Conservation (phyloP, 495 filamentous ascomycete species). For the Letharia columbiana region DNA sequence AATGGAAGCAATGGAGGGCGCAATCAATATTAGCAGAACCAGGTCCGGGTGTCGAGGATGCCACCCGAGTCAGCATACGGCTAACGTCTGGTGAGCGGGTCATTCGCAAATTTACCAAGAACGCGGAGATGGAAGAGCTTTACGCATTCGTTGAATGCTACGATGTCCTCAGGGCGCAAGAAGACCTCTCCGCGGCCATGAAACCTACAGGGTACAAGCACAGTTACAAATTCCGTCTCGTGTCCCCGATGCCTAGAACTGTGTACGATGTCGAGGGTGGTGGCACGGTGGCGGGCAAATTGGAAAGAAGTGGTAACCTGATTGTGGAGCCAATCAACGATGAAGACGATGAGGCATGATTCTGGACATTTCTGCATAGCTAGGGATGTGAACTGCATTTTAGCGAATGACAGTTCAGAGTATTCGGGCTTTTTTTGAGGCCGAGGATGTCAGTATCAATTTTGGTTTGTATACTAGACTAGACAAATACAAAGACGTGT, state of each 20-base stretch:
- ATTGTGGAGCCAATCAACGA: constrained; percentile 66
- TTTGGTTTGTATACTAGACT: not conserved
- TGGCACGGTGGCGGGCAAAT: constrained; percentile 55
- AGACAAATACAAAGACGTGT: not conserved
- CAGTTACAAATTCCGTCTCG: constrained; percentile 70
- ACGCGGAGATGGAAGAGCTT: constrained; percentile 69
- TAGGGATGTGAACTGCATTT: constrained; percentile 4
- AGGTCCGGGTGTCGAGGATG: constrained; percentile 49
- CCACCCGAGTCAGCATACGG: constrained; percentile 73
- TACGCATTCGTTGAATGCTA: constrained; percentile 97
- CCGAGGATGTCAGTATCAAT: not conserved
- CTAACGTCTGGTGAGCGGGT: constrained; percentile 65
- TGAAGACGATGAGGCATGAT: constrained; percentile 45
- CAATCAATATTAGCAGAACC: constrained; percentile 61
- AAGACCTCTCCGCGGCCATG: constrained; percentile 27
- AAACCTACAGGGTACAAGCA: constrained; percentile 66
- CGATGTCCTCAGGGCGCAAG: constrained; percentile 45
- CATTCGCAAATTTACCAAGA: constrained; percentile 58
- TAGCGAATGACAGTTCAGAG: not conserved
- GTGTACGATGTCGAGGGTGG: constrained; percentile 60
- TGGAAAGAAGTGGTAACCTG: constrained; percentile 80
- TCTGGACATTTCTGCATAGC: not conserved
- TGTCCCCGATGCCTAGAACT: constrained; percentile 71
- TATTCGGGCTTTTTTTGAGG: not conserved
- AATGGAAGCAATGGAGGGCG: constrained; percentile 79